A percentile compares a stretch with the other conserved stretches of the same genome.
Evolutionary conservation across 352 stramenopile genomes (phyloP).

Genomic region (Phytophthora litchii): DNA sequence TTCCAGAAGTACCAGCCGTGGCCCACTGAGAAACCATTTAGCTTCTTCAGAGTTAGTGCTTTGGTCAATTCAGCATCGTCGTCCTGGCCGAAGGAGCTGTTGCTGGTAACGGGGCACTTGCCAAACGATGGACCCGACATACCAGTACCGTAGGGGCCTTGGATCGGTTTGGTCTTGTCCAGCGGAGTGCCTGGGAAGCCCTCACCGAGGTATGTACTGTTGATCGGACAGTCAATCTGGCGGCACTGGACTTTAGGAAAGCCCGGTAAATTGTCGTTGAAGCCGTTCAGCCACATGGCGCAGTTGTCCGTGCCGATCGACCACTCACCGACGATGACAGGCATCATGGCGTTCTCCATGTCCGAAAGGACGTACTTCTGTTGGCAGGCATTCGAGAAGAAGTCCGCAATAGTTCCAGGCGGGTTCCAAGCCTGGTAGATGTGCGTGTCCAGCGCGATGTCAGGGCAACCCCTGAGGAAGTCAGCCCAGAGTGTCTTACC

Average conservation of each 20-base stretch:
- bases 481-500: slow-evolving; percentile 65
- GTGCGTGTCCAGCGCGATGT: slow-evolving; percentile 96
- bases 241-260: slow-evolving; percentile 92
- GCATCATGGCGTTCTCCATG: slow-evolving; percentile 94
- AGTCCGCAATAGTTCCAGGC: slow-evolving; percentile 74
- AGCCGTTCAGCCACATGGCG: slow-evolving; percentile 88
- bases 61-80: slow-evolving; percentile 83
- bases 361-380: slow-evolving; percentile 88
- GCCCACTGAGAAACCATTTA: slow-evolving; percentile 90
- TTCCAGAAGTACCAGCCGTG: slow-evolving; percentile 97
- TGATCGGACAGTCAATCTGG: slow-evolving; percentile 78
- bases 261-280: slow-evolving; percentile 91
- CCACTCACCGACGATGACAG: slow-evolving; percentile 96
- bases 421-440: slow-evolving; percentile 95
- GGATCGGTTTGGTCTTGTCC: slow-evolving; percentile 89
- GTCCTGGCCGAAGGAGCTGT: slow-evolving; percentile 82
- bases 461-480: slow-evolving; percentile 88
- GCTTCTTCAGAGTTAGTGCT: slow-evolving; percentile 91
- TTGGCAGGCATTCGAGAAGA: slow-evolving; percentile 93
- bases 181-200: slow-evolving; percentile 92
- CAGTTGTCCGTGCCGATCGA: slow-evolving; percentile 90
- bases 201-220: slow-evolving; percentile 91
- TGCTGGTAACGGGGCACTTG: slow-evolving; percentile 87
- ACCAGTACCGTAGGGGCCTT: slow-evolving; percentile 82
- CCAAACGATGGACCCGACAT: slow-evolving; percentile 89